Base-by-base conservation (phyloP, 2,329 filamentous ascomycete genomes). In the Emergomyces pasteurianus region DNA sequence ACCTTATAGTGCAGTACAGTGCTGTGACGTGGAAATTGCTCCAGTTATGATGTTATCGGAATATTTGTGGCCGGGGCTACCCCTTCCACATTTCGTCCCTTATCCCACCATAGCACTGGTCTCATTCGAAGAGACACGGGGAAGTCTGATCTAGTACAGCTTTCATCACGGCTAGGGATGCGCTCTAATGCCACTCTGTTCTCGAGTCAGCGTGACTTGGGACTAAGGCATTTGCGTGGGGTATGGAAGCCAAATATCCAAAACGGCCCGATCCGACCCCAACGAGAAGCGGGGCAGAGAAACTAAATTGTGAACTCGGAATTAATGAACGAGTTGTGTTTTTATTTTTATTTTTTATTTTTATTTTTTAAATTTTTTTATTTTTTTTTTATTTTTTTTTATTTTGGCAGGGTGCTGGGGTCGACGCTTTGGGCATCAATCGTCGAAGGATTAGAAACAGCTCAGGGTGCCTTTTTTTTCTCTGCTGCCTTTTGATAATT, bases 351-450 rank as follows among this genome's bases (percentile, higher is more conserved):
- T n/a, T n/a, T n/a, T n/a, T n/a, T n/a, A n/a, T n/a, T n/a, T n/a
- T n/a, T n/a, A n/a, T n/a, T n/a, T n/a, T n/a, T n/a, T n/a, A n/a
- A n/a, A n/a, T n/a, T n/a, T n/a, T n/a, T n/a, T n/a, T n/a, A n/a
- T n/a, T n/a, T n/a, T n/a, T n/a, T n/a, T n/a, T n/a, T n/a, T n/a
- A n/a, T n/a, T n/a, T n/a, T n/a, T n/a, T n/a, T n/a, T n/a, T n/a
- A n/a, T n/a, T 40, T 58, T 31, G 31, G 26, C 31, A 53, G 42
- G 28, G 40, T 62, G 54, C 58, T 64, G 53, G 58, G 47, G 57
- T 57, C 34, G 40, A 46, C 26, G 23, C 47, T 60, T 64, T 64
- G 63, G 63, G 63, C 63, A 64, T 58, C 63, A 64, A 64, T 40
- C 50, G 12, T 60, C 46, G 58, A 58, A n/a, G 57, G 54, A 60